Evolutionary conservation across 345 rosid genomes (phyloP), one percentile per base, ranked within the genome.

Genomic region (Euclidium syriacum): DNA sequence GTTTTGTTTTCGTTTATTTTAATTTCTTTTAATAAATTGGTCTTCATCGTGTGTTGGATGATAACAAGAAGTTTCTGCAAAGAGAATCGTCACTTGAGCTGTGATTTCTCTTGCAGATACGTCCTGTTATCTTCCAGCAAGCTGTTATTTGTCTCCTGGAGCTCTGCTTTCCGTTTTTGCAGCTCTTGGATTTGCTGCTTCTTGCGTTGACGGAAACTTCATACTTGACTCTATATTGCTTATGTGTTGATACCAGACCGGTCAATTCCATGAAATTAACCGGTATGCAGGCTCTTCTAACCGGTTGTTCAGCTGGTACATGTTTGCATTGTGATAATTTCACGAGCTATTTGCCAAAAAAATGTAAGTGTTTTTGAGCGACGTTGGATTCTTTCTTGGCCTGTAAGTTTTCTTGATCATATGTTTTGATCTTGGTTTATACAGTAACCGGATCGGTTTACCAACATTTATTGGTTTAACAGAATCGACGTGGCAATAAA

Each of bases 261-360:
- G 25, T 8, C 6, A 52, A 42, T 43, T 3, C 1, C 4, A 65
- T 10, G 12, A 32, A 16, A 10, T 10, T 2, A 17, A 58, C 10
- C 39, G 44, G 44, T 52, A 59, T 12, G 3, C 43, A 94, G 99
- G 99, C 96, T 64, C 78, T 94, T 84, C 86, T 94, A 40, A 87
- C 97, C 44, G 99, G 99, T 63, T 94, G 99, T 81, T 94, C 99
- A 51, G 99, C 99, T 41, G 99, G 99, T 42, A 50, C 83, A 44
- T 87, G 90, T 70, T 36, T 82, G 66, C 97, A 87, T 34, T 90
- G 99, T 38, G 91, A 90, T 58, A 75, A 72, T 52, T 84, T 94
- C 72, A 46, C 87, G 10, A 72, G 62, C 27, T 74, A 73, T 70
- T 76, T 94, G 52, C 91, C 99, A 0, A 57, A 44, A 32, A 78